These are phyloP conservation scores for Trichophaea hybrida DNA, from an alignment of 2,329 filamentous ascomycete genomes.

Conservation along the genomic window DNA sequence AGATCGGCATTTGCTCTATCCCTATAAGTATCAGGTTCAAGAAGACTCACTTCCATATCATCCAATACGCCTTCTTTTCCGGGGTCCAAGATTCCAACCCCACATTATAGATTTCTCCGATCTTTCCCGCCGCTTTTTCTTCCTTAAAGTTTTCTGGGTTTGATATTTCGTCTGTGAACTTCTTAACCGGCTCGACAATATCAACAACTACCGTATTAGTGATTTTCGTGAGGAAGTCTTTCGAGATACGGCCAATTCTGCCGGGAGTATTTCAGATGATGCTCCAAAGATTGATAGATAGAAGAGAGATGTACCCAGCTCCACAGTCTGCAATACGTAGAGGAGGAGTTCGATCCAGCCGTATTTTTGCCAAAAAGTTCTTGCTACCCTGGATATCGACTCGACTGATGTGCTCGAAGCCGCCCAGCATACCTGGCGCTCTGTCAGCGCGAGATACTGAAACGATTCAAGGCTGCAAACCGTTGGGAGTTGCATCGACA, in stretches of 20 bases:
- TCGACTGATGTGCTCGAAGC: conserved; percentile 51
- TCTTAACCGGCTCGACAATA: conserved; percentile 68
- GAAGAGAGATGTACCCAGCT: conserved; percentile 29
- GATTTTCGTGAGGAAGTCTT: conserved; percentile 51
- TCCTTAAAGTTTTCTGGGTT: conserved; percentile 28
- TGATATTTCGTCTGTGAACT: conserved; percentile 55
- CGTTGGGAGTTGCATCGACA: conserved; percentile 21
- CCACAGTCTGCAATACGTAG: conserved; percentile 31
- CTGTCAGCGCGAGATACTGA: neutral
- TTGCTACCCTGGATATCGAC: conserved; percentile 57
- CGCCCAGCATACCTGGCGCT: conserved; percentile 60
- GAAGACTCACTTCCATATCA: conserved; percentile 39
- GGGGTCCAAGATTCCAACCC: conserved; percentile 60
- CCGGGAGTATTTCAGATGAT: neutral
- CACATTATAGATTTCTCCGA: conserved; percentile 53
- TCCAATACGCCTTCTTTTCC: conserved; percentile 45
- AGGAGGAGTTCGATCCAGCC: conserved; percentile 26
- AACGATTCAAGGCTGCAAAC: neutral
- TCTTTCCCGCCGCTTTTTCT: conserved; percentile 34
- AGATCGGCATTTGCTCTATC: conserved; percentile 30
- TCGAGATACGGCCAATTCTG: conserved; percentile 70
- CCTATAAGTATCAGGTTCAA: conserved; percentile 34
- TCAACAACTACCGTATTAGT: conserved; percentile 59
- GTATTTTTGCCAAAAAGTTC: conserved; percentile 53
- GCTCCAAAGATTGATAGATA: neutral